Evolutionary conservation across 768 basidiomycete genomes (phyloP).

Genomic region (Rhodosporidiobolus odoratus): DNA sequence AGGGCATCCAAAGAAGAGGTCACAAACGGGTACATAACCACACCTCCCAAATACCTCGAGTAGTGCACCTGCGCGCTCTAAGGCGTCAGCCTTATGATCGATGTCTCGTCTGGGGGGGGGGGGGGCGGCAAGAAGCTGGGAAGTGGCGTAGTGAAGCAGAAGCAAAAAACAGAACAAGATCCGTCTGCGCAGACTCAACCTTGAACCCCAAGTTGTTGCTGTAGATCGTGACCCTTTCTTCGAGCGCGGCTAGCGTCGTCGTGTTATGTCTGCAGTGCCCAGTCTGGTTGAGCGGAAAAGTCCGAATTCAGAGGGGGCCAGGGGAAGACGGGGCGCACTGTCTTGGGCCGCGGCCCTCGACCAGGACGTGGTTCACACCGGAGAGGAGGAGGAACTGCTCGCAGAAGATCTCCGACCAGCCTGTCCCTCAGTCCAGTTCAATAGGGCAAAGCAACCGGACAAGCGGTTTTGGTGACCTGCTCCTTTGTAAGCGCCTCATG

Average conservation of each 20-base stretch:
- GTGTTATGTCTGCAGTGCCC: constrained; percentile 29
- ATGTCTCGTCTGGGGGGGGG: too few relatives aligned
- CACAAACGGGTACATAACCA: constrained; percentile 38
- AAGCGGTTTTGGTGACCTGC: constrained; percentile 30
- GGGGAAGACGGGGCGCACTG: constrained; percentile 6
- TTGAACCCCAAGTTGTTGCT: constrained; percentile 38
- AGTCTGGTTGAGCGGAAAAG: neutral
- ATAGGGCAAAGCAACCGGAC: neutral
- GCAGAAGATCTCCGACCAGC: neutral
- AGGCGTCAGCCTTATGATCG: neutral
- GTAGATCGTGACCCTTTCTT: constrained; percentile 31
- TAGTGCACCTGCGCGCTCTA: constrained; percentile 33
- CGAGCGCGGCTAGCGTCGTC: constrained; percentile 38
- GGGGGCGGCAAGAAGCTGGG: too few relatives aligned
- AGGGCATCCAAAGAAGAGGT: neutral
- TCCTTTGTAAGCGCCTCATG: constrained; percentile 15
- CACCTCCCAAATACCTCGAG: constrained; percentile 38
- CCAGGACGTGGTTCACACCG: constrained; percentile 41
- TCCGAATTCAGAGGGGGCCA: neutral
- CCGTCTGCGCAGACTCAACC: constrained; percentile 40
- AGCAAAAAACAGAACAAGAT: constrained; percentile 19
- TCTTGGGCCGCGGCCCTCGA: constrained; percentile 38
- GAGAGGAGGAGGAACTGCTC: constrained; percentile 35
- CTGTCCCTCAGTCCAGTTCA: neutral
- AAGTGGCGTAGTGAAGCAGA: neutral